These are phyloP conservation scores for Penicillium digitatum DNA, from an alignment of 2,329 filamentous ascomycete genomes.

Conservation along the genomic window DNA sequence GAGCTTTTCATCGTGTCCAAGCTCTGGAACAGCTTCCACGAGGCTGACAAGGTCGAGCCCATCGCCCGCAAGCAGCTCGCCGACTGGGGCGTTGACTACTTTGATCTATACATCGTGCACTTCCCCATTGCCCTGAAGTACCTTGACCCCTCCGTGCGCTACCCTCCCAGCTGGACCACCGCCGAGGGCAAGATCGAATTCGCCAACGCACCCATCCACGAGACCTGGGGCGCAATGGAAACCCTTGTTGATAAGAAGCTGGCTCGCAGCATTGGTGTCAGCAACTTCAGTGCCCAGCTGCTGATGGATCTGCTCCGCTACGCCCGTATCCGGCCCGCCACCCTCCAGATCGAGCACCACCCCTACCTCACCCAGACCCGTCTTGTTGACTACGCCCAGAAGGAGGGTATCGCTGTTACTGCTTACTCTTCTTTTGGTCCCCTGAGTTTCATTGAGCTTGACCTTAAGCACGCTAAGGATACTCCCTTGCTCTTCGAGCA, in stretches of 20 bases:
- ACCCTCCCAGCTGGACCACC: slow-evolving; percentile 71
- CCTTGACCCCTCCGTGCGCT: slow-evolving; percentile 72
- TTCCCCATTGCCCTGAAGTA: slow-evolving; percentile 85
- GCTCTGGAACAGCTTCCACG: slow-evolving; percentile 91
- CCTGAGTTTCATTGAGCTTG: slow-evolving; percentile 71
- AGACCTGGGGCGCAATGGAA: slow-evolving; percentile 83
- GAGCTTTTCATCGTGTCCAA: slow-evolving; percentile 92
- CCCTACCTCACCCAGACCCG: slow-evolving; percentile 76
- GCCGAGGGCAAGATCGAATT: slow-evolving; percentile 61
- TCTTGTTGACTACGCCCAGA: slow-evolving; percentile 65
- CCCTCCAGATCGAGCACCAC: slow-evolving; percentile 86
- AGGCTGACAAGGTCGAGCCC: slow-evolving; percentile 69
- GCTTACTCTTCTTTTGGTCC: slow-evolving; percentile 84
- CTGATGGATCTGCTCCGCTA: slow-evolving; percentile 77
- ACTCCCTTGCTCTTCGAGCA: slow-evolving; percentile 69
- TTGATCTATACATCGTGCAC: slow-evolving; percentile 85
- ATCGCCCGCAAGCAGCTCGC: slow-evolving; percentile 72
- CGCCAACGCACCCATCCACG: slow-evolving; percentile 68
- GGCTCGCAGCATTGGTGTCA: slow-evolving; percentile 70
- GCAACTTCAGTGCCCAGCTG: slow-evolving; percentile 75
- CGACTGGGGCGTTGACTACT: slow-evolving; percentile 83
- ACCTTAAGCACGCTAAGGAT: slow-evolving; percentile 64
- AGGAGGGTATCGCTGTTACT: slow-evolving; percentile 68
- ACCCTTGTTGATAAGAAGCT: slow-evolving; percentile 64
- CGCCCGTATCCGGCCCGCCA: slow-evolving; percentile 68